A percentile compares a stretch with the other conserved stretches of the same genome.
These are phyloP conservation scores for Salinomyces thailandicus DNA, from an alignment of 2,329 filamentous ascomycete species.

Conservation along the genomic window DNA sequence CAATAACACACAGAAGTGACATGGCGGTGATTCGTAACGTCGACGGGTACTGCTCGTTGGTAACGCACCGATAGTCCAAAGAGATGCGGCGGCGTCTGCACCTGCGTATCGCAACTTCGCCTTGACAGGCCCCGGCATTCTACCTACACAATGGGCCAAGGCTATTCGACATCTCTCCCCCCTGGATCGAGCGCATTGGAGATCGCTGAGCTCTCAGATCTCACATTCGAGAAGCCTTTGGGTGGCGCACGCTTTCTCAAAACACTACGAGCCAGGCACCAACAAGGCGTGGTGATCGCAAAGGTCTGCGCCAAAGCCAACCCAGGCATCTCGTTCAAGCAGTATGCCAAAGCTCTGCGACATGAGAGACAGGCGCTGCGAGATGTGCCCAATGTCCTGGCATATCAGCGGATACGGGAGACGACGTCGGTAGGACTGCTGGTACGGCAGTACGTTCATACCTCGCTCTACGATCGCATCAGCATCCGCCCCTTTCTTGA, in stretches of 20 bases:
- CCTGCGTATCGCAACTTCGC: too few relatives aligned
- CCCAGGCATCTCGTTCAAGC: constrained; percentile 64
- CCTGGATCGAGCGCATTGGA: constrained; percentile 90
- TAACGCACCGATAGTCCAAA: too few relatives aligned
- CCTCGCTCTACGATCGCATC: constrained; percentile 91
- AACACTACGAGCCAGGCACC: constrained; percentile 79
- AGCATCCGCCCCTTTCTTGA: constrained; percentile 94
- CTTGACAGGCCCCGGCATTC: too few relatives aligned
- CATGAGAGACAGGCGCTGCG: constrained; percentile 69
- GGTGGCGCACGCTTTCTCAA: constrained; percentile 94
- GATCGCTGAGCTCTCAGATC: constrained; percentile 78
- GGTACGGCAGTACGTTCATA: constrained; percentile 90
- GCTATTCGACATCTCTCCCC: constrained; percentile 75
- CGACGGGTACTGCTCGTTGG: too few relatives aligned
- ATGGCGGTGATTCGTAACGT: too few relatives aligned
- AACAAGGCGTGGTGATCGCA: constrained; percentile 82
- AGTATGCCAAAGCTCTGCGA: constrained; percentile 70
- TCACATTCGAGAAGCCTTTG: constrained; percentile 85
- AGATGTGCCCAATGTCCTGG: constrained; percentile 81
- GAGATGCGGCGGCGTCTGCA: too few relatives aligned
- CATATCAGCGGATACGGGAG: constrained; percentile 84
- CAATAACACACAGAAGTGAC: too few relatives aligned
- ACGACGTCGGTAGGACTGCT: constrained; percentile 86
- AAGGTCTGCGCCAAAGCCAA: constrained; percentile 94
- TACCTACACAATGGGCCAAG: constrained; percentile 83